Evolutionary conservation across 306 rosid genomes (phyloP).

Genomic region (Comarum palustre): DNA sequence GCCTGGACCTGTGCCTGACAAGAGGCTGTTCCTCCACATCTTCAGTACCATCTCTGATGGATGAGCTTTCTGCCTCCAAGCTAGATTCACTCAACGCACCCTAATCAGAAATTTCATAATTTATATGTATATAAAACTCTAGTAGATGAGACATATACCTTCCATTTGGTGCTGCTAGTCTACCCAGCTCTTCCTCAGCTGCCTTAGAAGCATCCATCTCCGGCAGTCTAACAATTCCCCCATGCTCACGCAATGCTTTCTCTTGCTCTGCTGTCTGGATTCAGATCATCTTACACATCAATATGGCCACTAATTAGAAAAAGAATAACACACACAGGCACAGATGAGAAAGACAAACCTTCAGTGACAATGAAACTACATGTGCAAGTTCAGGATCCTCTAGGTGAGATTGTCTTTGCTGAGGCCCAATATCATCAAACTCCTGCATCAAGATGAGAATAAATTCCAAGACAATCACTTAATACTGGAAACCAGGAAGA

Average conservation of each 20-base stretch:
- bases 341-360: conserved; percentile 39
- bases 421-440: conserved; percentile 42
- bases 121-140: background rate
- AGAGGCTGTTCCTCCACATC: conserved; percentile 76
- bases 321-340: background rate
- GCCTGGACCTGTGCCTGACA: conserved; percentile 65
- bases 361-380: conserved; percentile 75
- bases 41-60: conserved; percentile 64
- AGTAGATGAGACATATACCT: conserved; percentile 43
- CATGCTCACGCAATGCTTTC: conserved; percentile 45
- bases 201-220: conserved; percentile 39
- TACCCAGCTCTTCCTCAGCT: conserved; percentile 52
- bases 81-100: conserved; percentile 42
- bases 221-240: conserved; percentile 35
- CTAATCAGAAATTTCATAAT: conserved; percentile 28
- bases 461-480: conserved; percentile 29
- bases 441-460: conserved; percentile 47
- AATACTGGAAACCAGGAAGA: conserved; percentile 18
- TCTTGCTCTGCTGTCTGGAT: conserved; percentile 80
- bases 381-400: conserved; percentile 81
- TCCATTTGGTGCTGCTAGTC: conserved; percentile 48
- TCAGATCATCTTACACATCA: conserved; percentile 30
- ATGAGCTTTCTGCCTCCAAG: conserved; percentile 68
- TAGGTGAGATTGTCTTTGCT: conserved; percentile 42
- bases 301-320: conserved; percentile 9